These are phyloP conservation scores for Pseudozyma tsukubaensis DNA, from an alignment of 1,284 basidiomycete genomes.

Conservation along the genomic window DNA sequence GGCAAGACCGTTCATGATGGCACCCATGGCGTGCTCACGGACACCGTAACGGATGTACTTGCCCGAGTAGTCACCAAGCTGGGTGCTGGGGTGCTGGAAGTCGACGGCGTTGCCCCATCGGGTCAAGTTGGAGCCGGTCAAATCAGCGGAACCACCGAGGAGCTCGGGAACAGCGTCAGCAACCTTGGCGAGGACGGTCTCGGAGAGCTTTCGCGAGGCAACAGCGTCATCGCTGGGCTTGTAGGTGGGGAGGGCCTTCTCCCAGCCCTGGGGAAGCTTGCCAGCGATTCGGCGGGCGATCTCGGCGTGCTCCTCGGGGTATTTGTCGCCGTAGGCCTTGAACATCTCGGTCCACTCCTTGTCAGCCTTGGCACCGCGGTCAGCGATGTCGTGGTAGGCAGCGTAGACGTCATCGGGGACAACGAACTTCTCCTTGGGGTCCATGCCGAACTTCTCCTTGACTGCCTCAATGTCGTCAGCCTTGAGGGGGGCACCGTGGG, in stretches of 20 bases:
- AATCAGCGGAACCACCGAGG: slow-evolving; percentile 86
- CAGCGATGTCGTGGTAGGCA: slow-evolving; percentile 76
- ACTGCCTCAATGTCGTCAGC: slow-evolving; percentile 86
- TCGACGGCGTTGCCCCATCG: slow-evolving; percentile 82
- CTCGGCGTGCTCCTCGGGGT: slow-evolving; percentile 85
- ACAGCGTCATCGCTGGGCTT: slow-evolving; percentile 83
- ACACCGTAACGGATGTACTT: slow-evolving; percentile 96
- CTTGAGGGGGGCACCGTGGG: slow-evolving; percentile 92
- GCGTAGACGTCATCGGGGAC: slow-evolving; percentile 82
- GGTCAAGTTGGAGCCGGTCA: slow-evolving; percentile 92
- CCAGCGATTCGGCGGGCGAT: slow-evolving; percentile 85
- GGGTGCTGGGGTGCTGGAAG: slow-evolving; percentile 86
- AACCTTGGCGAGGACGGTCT: slow-evolving; percentile 84
- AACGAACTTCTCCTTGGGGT: slow-evolving; percentile 81
- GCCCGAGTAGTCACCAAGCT: slow-evolving; percentile 85
- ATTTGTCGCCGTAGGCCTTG: slow-evolving; percentile 79
- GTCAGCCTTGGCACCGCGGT: slow-evolving; percentile 81
- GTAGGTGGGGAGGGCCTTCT: slow-evolving; percentile 85
- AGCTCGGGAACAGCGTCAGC: slow-evolving; percentile 81
- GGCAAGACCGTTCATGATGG: slow-evolving; percentile 87
- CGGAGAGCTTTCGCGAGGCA: slow-evolving; percentile 91
- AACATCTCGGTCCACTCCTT: slow-evolving; percentile 81
- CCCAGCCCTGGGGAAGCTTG: slow-evolving; percentile 86
- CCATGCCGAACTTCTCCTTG: slow-evolving; percentile 87
- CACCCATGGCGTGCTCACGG: slow-evolving; percentile 96